A percentile compares a stretch with the other conserved stretches of the same genome.
phyloP scores from a whole-genome alignment of 2,329 filamentous ascomycete species.

The Fusarium siculi region DNA sequence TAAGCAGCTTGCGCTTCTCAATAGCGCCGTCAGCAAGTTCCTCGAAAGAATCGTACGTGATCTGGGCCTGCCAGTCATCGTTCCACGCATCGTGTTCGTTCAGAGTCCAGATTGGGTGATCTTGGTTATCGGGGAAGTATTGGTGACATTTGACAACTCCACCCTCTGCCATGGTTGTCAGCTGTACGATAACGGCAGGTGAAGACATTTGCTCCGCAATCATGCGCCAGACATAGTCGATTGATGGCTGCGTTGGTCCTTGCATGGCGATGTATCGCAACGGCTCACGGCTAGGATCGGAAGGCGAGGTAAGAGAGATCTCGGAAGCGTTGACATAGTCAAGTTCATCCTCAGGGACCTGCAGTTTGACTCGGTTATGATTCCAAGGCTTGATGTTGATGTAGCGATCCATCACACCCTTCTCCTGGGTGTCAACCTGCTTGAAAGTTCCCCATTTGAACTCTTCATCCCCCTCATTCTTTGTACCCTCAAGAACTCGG shows the following conservation, averaged over 20 bases:
- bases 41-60: slow-evolving; percentile 74
- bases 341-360: slow-evolving; percentile 76
- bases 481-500: slow-evolving; percentile 54
- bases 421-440: slow-evolving; percentile 46
- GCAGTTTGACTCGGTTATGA: slow-evolving; percentile 83
- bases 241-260: slow-evolving; percentile 81
- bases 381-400: slow-evolving; percentile 90
- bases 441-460: slow-evolving; percentile 51
- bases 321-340: slow-evolving; percentile 89
- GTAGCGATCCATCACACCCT: slow-evolving; percentile 78
- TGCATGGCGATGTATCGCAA: slow-evolving; percentile 90
- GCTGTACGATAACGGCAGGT: slow-evolving; percentile 89
- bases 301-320: slow-evolving; percentile 64
- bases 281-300: slow-evolving; percentile 52
- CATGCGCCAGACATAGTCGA: slow-evolving; percentile 95
- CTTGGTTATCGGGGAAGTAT: slow-evolving; percentile 78
- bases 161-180: slow-evolving; percentile 87
- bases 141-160: slow-evolving; percentile 85
- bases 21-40: slow-evolving; percentile 66
- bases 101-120: slow-evolving; percentile 64
- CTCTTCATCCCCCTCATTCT: slow-evolving; percentile 49
- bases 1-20: slow-evolving; percentile 78
- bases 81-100: slow-evolving; percentile 73
- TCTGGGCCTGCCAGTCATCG: slow-evolving; percentile 73
- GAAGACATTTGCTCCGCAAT: slow-evolving; percentile 79